Conservation (phyloP, 2,329 filamentous ascomycete species). For the Coniochaeta hoffmannii region DNA sequence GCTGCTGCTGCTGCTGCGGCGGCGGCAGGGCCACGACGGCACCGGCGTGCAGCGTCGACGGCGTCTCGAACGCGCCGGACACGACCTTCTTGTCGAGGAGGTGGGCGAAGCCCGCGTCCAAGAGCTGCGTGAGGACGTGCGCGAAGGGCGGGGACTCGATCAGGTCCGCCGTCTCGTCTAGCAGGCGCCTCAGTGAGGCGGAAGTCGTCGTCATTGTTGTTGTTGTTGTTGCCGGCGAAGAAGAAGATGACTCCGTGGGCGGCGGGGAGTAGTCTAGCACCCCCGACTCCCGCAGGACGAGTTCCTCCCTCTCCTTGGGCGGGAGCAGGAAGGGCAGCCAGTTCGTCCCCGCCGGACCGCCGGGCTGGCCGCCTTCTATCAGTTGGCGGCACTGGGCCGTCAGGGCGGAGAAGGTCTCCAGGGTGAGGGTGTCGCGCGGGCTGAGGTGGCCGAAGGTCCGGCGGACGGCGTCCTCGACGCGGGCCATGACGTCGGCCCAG, state of each 20-base stretch:
- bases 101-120: slow-evolving; percentile 80
- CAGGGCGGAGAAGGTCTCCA: slow-evolving; percentile 72
- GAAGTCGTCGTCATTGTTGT: no score
- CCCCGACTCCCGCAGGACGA: slow-evolving; percentile 79
- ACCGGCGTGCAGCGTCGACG: not conserved
- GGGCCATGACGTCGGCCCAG: slow-evolving; percentile 74
- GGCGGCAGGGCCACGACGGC: slow-evolving; percentile 7
- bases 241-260: slow-evolving; percentile 14
- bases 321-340: slow-evolving; percentile 87
- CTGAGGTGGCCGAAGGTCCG: slow-evolving; percentile 86
- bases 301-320: slow-evolving; percentile 67
- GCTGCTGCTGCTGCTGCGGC: slow-evolving; percentile 16
- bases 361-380: slow-evolving; percentile 59
- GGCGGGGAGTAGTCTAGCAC: slow-evolving; percentile 52
- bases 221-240: slow-evolving; percentile 21
- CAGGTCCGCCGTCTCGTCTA: slow-evolving; percentile 93
- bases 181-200: slow-evolving; percentile 65
- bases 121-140: slow-evolving; percentile 75
- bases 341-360: slow-evolving; percentile 41
- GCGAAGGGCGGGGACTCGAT: slow-evolving; percentile 90
- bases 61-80: slow-evolving; percentile 63
- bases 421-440: slow-evolving; percentile 78
- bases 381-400: slow-evolving; percentile 77
- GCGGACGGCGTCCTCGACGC: slow-evolving; percentile 77
- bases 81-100: slow-evolving; percentile 79